Percentiles rank a stretch among this genome's conserved stretches.
Evolutionary conservation across 805 yeast genomes (phyloP).

Genomic region (Teunomyces tritomae): DNA sequence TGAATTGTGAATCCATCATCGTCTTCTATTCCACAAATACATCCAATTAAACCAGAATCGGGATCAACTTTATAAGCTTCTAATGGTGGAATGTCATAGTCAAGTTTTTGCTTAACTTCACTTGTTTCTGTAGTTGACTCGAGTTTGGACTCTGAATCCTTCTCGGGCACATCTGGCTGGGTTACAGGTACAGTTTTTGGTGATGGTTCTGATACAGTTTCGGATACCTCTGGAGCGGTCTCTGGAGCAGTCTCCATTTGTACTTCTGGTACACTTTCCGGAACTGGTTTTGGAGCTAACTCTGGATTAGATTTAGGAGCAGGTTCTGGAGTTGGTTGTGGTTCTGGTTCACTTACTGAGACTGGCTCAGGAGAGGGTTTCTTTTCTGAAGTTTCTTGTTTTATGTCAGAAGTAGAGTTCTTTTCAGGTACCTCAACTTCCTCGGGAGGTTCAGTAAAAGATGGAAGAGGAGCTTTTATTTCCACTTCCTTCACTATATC

Average conservation of each 20-base stretch:
- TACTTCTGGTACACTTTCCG: neutral
- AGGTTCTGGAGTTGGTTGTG: no score
- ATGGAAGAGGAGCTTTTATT: neutral
- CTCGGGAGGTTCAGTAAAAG: no score
- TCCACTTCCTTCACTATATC: neutral
- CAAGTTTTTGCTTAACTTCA: neutral
- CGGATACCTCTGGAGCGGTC: neutral
- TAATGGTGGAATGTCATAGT: conserved; percentile 25
- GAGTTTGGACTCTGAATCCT: neutral
- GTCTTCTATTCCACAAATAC: conserved; percentile 82
- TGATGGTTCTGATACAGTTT: neutral
- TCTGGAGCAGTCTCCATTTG: neutral
- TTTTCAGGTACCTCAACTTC: no score
- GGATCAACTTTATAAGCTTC: conserved; percentile 64
- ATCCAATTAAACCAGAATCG: conserved; percentile 83
- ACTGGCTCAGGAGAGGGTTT: no score
- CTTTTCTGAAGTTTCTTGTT: no score
- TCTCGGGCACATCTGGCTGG: neutral
- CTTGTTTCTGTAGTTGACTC: neutral
- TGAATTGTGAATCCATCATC: conserved; percentile 95
- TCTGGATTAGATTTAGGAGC: neutral
- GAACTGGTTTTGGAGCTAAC: neutral
- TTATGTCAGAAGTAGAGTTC: no score
- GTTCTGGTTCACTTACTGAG: no score
- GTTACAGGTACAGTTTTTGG: neutral